A percentile compares a stretch with the other conserved stretches of the same genome.
Evolutionary conservation across 1,284 basidiomycete species (phyloP).

Genomic region (Tilletia indica): DNA sequence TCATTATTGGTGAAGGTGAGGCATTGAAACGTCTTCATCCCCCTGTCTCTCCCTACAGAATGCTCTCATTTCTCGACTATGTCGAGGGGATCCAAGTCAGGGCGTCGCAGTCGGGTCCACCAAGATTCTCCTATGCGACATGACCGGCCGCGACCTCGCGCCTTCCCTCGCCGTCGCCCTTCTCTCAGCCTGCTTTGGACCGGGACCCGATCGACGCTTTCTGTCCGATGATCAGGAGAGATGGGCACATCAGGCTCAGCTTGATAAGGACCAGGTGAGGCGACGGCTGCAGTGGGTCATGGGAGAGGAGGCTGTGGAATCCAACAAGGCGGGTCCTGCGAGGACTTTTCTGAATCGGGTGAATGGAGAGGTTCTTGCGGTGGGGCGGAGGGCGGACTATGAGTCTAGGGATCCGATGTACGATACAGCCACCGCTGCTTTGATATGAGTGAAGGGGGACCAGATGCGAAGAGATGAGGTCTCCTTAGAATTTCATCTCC

Average conservation of each 20-base stretch:
- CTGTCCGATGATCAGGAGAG: slow-evolving; percentile 16
- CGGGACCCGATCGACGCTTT: slow-evolving; percentile 43
- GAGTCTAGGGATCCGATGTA: neutral
- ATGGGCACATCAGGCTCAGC: slow-evolving; percentile 4
- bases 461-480: no score
- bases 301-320: neutral
- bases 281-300: slow-evolving; percentile 78
- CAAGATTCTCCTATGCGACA: slow-evolving; percentile 31
- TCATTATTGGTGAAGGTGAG: neutral
- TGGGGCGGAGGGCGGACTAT: neutral
- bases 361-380: slow-evolving; percentile 68
- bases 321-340: slow-evolving; percentile 66
- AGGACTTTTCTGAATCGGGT: slow-evolving; percentile 72
- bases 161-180: slow-evolving; percentile 32
- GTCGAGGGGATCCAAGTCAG: neutral
- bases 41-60: neutral
- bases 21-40: neutral
- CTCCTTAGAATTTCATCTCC: no score
- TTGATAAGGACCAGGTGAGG: slow-evolving; percentile 65
- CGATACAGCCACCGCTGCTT: no score
- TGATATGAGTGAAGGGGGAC: no score
- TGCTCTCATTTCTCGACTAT: neutral
- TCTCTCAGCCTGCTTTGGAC: slow-evolving; percentile 48
- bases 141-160: slow-evolving; percentile 30
- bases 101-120: neutral